phyloP scores from a whole-genome alignment of 306 rosid genomes.

The Sicyos baderoa region DNA sequence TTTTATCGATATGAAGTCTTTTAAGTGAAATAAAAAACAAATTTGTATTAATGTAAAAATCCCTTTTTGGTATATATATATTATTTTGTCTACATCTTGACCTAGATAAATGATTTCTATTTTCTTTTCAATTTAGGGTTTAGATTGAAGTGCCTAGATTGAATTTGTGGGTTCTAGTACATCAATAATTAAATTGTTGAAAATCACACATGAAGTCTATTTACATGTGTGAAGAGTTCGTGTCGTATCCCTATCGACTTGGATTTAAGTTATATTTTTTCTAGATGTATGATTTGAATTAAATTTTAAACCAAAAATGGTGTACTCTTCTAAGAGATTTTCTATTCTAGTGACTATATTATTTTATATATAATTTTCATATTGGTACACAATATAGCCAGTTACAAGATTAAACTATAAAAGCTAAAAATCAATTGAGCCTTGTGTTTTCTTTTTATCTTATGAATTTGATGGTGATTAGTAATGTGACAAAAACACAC shows the following conservation, averaged over 20 bases:
- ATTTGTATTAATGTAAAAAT: too few relatives aligned
- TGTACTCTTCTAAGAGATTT: not conserved
- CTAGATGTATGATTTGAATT: not conserved
- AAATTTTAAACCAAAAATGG: not conserved
- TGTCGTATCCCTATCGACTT: not conserved
- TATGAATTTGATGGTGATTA: not conserved
- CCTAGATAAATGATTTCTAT: not conserved
- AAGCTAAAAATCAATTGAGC: too few relatives aligned
- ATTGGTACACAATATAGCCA: too few relatives aligned
- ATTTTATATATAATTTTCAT: too few relatives aligned
- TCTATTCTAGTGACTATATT: too few relatives aligned
- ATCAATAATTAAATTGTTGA: not conserved
- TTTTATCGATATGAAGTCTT: too few relatives aligned
- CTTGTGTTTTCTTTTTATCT: too few relatives aligned
- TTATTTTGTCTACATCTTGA: not conserved
- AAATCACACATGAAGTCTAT: not conserved
- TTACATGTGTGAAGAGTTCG: not conserved
- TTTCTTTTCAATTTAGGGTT: not conserved
- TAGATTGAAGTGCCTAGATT: not conserved
- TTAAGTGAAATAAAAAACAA: too few relatives aligned
- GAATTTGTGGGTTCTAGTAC: not conserved
- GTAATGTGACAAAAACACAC: conserved; percentile 7
- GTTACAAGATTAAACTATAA: too few relatives aligned
- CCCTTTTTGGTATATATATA: too few relatives aligned
- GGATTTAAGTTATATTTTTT: not conserved